A percentile compares a stretch with the other conserved stretches of the same genome.
Conservation (phyloP, 2,329 filamentous ascomycete genomes). For the Ophiostoma novo-ulmi region DNA sequence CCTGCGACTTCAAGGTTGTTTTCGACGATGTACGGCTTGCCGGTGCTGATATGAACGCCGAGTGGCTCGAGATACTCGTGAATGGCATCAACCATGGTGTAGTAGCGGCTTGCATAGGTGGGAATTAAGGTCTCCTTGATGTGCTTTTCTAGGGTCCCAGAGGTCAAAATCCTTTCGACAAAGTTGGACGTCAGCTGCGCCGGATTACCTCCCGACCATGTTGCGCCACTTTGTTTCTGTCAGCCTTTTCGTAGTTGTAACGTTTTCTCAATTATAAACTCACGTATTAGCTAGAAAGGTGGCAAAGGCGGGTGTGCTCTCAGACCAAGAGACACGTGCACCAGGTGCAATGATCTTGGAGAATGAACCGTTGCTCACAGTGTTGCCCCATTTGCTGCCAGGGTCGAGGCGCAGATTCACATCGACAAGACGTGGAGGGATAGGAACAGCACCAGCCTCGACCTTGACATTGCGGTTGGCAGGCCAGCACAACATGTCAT, state of each 20-base stretch:
- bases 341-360: constrained; percentile 62
- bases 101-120: constrained; percentile 14
- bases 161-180: constrained; percentile 47
- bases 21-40: constrained; percentile 10
- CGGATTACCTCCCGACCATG: constrained; percentile 33
- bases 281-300: constrained; percentile 42
- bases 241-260: neutral
- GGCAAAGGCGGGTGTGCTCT: constrained; percentile 50
- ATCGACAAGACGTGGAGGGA: constrained; percentile 48
- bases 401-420: constrained; percentile 54
- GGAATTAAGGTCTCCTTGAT: constrained; percentile 44
- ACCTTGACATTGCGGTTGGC: constrained; percentile 34
- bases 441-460: constrained; percentile 25
- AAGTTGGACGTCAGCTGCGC: constrained; percentile 32
- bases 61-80: constrained; percentile 18
- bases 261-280: constrained; percentile 30
- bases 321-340: constrained; percentile 31
- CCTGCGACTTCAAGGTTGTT: constrained; percentile 39
- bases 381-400: constrained; percentile 57
- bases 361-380: constrained; percentile 62
- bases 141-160: constrained; percentile 48
- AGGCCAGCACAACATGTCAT: constrained; percentile 62
- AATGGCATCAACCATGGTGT: constrained; percentile 23
- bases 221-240: constrained; percentile 26
- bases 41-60: constrained; percentile 16